These are phyloP conservation scores for Tephrocybe sp. DNA, from an alignment of 768 basidiomycete genomes.

Conservation along the genomic window DNA sequence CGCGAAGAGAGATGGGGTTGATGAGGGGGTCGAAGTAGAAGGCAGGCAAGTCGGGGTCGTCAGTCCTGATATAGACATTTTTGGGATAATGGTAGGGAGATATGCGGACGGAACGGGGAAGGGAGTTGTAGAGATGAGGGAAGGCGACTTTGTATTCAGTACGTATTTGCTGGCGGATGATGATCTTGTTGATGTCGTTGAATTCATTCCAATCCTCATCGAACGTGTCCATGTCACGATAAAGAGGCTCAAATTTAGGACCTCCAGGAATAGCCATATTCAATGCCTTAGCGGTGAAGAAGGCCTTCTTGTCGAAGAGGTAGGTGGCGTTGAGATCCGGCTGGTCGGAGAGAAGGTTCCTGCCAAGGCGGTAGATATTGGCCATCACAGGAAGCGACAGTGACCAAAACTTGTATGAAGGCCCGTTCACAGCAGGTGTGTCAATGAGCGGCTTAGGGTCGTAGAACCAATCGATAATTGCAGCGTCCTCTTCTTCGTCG, in stretches of 20 bases:
- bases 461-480: conserved; percentile 98
- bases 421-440: conserved; percentile 87
- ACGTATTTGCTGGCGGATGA: conserved; percentile 97
- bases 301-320: conserved; percentile 95
- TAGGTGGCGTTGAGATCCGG: conserved; percentile 90
- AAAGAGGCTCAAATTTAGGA: conserved; percentile 97
- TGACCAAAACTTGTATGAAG: conserved; percentile 92
- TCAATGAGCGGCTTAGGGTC: conserved; percentile 94
- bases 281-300: conserved; percentile 97
- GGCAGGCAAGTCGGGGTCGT: conserved; percentile 98
- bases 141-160: conserved; percentile 99
- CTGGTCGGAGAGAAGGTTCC: conserved; percentile 91
- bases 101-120: conserved; percentile 92
- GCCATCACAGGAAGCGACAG: conserved; percentile 94
- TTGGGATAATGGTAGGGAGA: conserved; percentile 92
- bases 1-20: conserved; percentile 94
- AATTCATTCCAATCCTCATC: conserved; percentile 99
- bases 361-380: conserved; percentile 92
- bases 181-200: conserved; percentile 99
- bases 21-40: conserved; percentile 99
- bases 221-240: conserved; percentile 94
- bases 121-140: conserved; percentile 97
- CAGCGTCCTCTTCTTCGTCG: conserved; percentile 86
- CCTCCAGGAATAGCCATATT: conserved; percentile 98
- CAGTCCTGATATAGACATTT: conserved; percentile 98